Evolutionary conservation across 2,329 filamentous ascomycete genomes (phyloP).

Genomic region (Diaporthe helianthi): DNA sequence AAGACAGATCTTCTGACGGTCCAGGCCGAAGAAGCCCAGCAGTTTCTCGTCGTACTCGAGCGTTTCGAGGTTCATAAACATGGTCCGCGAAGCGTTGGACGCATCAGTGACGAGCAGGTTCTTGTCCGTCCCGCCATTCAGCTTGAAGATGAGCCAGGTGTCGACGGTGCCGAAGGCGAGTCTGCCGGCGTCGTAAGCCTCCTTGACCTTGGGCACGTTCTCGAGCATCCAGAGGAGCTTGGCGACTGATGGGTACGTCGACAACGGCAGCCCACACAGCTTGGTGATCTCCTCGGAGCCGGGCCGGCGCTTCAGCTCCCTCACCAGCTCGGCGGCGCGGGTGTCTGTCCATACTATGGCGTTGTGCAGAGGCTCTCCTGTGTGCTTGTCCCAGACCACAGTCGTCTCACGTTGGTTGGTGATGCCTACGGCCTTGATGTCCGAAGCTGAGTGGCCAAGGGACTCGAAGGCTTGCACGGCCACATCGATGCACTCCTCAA

Average conservation of each 20-base stretch:
- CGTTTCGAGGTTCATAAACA: conserved; percentile 91
- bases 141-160: conserved; percentile 84
- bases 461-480: conserved; percentile 74
- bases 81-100: conserved; percentile 87
- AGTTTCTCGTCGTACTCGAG: conserved; percentile 81
- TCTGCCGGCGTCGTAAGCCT: conserved; percentile 77
- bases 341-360: conserved; percentile 94
- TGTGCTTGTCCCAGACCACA: conserved; percentile 82
- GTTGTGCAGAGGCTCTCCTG: conserved; percentile 81
- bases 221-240: conserved; percentile 85
- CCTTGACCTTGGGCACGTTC: conserved; percentile 71
- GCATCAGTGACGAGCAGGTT: conserved; percentile 82
- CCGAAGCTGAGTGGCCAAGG: conserved; percentile 69
- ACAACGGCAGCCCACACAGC: conserved; percentile 82
- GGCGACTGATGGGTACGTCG: conserved; percentile 86
- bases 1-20: conserved; percentile 70
- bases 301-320: conserved; percentile 73
- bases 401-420: conserved; percentile 92
- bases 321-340: conserved; percentile 73
- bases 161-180: conserved; percentile 89
- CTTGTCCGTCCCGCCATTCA: conserved; percentile 74
- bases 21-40: conserved; percentile 79
- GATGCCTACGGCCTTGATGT: conserved; percentile 82
- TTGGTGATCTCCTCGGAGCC: conserved; percentile 73
- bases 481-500: conserved; percentile 80